A percentile compares a stretch with the other conserved stretches of the same genome.
Conservation (phyloP, 345 rosid species). For the Arabidopsis suecica region DNA sequence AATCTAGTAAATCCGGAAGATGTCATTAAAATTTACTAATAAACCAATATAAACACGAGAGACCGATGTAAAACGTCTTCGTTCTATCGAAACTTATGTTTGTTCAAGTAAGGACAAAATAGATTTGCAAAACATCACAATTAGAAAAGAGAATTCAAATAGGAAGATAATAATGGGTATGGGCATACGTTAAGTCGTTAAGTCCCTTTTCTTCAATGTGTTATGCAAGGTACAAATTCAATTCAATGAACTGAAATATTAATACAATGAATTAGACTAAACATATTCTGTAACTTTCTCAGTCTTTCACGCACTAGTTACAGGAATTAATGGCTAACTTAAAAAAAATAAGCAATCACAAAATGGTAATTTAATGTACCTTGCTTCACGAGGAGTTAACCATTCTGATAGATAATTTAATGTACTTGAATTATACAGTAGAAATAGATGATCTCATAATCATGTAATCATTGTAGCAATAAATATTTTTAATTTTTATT, state of each 20-base stretch:
- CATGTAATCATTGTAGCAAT: neutral
- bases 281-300: neutral
- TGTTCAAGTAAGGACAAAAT: conserved; percentile 5
- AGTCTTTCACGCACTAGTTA: neutral
- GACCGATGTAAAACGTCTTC: neutral
- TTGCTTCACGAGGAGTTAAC: neutral
- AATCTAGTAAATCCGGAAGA: neutral
- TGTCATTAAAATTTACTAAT: neutral
- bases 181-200: neutral
- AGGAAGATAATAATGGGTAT: neutral
- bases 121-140: conserved; percentile 15
- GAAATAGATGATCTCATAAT: neutral
- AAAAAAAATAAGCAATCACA: neutral
- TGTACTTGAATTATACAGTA: neutral
- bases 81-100: conserved; percentile 7
- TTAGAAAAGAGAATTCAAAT: conserved; percentile 13
- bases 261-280: neutral
- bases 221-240: neutral
- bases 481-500: neutral
- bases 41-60: neutral
- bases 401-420: too few relatives aligned
- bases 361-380: neutral
- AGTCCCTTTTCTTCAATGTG: neutral
- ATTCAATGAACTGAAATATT: neutral
- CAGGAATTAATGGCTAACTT: neutral